phyloP scores from a whole-genome alignment of 768 basidiomycete species.

The Suillus lakei region DNA sequence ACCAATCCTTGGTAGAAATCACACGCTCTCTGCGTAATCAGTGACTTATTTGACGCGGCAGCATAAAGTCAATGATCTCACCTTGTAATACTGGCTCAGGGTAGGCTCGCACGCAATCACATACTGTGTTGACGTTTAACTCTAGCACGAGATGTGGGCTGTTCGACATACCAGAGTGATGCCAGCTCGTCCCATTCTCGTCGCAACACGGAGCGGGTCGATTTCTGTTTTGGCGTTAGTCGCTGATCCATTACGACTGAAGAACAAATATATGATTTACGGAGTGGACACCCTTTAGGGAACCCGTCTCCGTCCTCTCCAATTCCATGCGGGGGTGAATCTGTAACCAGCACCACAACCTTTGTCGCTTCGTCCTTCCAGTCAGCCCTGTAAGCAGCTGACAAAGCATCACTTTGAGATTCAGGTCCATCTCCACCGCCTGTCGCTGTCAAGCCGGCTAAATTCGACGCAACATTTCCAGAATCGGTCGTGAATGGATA shows the following conservation, averaged over 20 bases:
- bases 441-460: too few relatives aligned
- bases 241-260: neutral
- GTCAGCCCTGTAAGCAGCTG: neutral
- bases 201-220: neutral
- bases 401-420: neutral
- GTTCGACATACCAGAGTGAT: neutral
- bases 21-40: neutral
- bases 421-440: too few relatives aligned
- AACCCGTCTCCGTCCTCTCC: neutral
- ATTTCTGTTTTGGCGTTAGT: neutral
- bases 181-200: neutral
- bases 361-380: neutral
- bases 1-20: neutral
- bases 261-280: neutral
- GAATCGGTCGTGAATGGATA: too few relatives aligned
- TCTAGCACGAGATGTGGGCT: neutral
- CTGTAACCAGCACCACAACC: neutral
- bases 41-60: neutral
- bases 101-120: neutral
- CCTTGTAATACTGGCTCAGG: neutral
- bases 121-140: neutral
- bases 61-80: neutral
- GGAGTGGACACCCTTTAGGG: neutral
- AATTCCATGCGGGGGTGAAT: neutral
- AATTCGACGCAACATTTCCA: too few relatives aligned